These are phyloP conservation scores for Erucastrum elatum DNA, from an alignment of 345 rosid species.

Conservation along the genomic window DNA sequence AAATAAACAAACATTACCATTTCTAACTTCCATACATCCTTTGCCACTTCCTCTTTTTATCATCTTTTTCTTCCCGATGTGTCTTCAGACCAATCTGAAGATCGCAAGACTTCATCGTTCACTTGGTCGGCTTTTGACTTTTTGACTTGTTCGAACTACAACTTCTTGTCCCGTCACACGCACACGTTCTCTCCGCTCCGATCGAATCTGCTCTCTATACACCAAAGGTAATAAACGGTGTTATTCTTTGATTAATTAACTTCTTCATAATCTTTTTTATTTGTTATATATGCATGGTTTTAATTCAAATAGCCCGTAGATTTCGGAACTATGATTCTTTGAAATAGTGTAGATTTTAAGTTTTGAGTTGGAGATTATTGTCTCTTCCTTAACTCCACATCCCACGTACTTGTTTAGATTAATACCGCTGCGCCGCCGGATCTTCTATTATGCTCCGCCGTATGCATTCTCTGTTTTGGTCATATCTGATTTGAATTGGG, in stretches of 20 bases:
- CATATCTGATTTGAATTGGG: background rate
- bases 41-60: background rate
- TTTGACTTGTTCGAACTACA: conserved; percentile 26
- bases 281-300: conserved; percentile 11
- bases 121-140: conserved; percentile 19
- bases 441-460: conserved; percentile 1
- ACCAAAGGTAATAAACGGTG: background rate
- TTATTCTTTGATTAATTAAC: background rate
- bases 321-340: background rate
- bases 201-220: background rate
- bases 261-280: background rate
- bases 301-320: background rate
- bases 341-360: background rate
- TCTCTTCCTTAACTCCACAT: background rate
- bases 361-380: background rate
- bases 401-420: background rate
- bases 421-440: background rate
- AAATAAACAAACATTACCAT: background rate
- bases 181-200: background rate
- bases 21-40: background rate
- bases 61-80: background rate
- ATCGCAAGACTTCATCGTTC: conserved; percentile 2
- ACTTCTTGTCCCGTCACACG: background rate
- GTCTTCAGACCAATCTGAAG: background rate
- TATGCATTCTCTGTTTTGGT: background rate